Conservation (phyloP, 805 yeast genomes). For the Grigorovia humatica region DNA sequence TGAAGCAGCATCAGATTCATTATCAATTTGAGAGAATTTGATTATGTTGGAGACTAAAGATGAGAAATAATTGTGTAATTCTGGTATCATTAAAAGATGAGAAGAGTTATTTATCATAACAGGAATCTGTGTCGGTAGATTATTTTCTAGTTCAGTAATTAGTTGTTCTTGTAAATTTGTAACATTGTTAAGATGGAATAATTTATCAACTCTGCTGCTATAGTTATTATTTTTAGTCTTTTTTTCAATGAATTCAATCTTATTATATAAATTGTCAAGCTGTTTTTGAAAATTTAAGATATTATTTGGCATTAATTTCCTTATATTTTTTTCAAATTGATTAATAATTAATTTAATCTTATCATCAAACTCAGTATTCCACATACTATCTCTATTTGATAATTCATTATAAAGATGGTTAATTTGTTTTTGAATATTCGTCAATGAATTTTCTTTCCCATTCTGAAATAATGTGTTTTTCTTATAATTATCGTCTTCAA, state of each 20-base stretch:
- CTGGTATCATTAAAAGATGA: slow-evolving; percentile 23
- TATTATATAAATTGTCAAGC: slow-evolving; percentile 2
- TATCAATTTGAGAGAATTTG: slow-evolving; percentile 1
- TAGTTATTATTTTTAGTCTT: not conserved
- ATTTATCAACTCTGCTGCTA: not conserved
- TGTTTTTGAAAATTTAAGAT: slow-evolving; percentile 14
- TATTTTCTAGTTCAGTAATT: slow-evolving; percentile 11
- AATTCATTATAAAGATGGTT: slow-evolving; percentile 23
- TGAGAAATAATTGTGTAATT: slow-evolving; percentile 18
- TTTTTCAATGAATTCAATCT: not conserved
- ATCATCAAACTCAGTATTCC: slow-evolving; percentile 21
- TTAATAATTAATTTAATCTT: slow-evolving; percentile 21
- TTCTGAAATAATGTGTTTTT: not conserved
- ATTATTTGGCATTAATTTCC: slow-evolving; percentile 21
- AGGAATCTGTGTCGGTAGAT: slow-evolving; percentile 25
- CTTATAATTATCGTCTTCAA: not conserved
- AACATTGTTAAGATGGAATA: slow-evolving; percentile 13
- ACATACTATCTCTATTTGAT: slow-evolving; percentile 15
- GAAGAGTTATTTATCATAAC: slow-evolving; percentile 19
- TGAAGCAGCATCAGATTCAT: not conserved
- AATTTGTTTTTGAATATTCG: slow-evolving; percentile 19
- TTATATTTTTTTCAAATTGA: slow-evolving; percentile 26
- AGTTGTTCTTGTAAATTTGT: slow-evolving; percentile 18
- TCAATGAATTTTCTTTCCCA: slow-evolving; percentile 3
- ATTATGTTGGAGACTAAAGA: slow-evolving; percentile 11